Conservation (phyloP, 2,329 filamentous ascomycete species). For the Gnomoniopsis smithogilvyi region DNA sequence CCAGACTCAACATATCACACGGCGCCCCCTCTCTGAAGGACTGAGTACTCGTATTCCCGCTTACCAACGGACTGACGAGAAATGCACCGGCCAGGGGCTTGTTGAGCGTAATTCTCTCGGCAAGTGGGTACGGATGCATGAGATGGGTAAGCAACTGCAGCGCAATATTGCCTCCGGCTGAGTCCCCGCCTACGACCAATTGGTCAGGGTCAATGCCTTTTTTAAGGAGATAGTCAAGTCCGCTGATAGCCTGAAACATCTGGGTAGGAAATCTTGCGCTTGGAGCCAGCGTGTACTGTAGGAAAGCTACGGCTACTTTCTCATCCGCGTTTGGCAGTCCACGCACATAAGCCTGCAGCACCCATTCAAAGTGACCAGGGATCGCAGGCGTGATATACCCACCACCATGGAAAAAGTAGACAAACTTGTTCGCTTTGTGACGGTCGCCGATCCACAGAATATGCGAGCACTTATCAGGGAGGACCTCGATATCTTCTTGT, state of each 20-base stretch:
- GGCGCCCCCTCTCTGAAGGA: slow-evolving; percentile 26
- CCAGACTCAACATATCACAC: slow-evolving; percentile 32
- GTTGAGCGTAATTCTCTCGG: slow-evolving; percentile 21
- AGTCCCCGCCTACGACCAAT: slow-evolving; percentile 35
- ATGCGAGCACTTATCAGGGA: slow-evolving; percentile 8
- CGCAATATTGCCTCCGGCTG: slow-evolving; percentile 33
- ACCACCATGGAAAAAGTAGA: slow-evolving; percentile 15
- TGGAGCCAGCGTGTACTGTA: slow-evolving; percentile 33
- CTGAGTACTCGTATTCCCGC: slow-evolving; percentile 15
- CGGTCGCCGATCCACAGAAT: slow-evolving; percentile 16
- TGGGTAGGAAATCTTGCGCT: slow-evolving; percentile 29
- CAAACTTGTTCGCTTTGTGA: slow-evolving; percentile 4
- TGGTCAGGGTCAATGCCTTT: slow-evolving; percentile 27
- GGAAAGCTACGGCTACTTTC: slow-evolving; percentile 29
- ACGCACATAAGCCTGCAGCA: slow-evolving; percentile 10
- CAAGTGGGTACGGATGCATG: slow-evolving; percentile 27
- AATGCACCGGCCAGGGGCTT: slow-evolving; percentile 30
- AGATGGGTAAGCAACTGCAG: slow-evolving; percentile 31
- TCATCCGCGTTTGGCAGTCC: slow-evolving; percentile 6
- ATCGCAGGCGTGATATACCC: slow-evolving; percentile 12
- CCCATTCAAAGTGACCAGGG: slow-evolving; percentile 16
- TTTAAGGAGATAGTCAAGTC: slow-evolving; percentile 27
- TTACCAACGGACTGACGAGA: slow-evolving; percentile 32
- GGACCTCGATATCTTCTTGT: slow-evolving; percentile 5
- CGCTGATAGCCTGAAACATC: slow-evolving; percentile 29